Evolutionary conservation across 2,329 filamentous ascomycete species (phyloP), one percentile per base, ranked within the genome.

Genomic region (Verticillium nubilum): DNA sequence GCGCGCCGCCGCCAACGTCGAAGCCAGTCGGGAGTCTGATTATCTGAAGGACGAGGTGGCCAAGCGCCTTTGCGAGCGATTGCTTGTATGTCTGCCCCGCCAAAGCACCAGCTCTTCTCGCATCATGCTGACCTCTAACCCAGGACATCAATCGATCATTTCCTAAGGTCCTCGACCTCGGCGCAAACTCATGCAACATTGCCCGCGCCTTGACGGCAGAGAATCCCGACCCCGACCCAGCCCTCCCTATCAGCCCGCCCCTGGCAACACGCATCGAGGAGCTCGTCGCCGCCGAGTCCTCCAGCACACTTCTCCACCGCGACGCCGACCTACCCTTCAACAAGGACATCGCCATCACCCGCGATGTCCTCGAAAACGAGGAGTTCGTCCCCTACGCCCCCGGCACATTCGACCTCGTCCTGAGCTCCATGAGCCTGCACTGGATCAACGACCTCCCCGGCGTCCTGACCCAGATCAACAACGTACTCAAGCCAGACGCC

Each of bases 391-490:
- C 92, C 0, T 97, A 88, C 71, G 84, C 85, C 54, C 78, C 89
- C 4, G 84, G 87, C 64, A 86, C 88, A 3, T 98, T 97, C 72
- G 93, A 98, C 72, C 86, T 96, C 5, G 91, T 97, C 12, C 79
- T 99, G 63, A 96, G 91, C 70, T 96, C 90, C 59, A 78, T 97
- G 61, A 93, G 90, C 60, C 80, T 99, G 71, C 95, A 99, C 75
- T 99, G 95, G 95, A 90, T 97, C 80, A 99, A 99, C 72, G 92
- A 99, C 73, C 84, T 99, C 5, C 95, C 95, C 0, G 90, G 89
- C 1, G 79, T 96, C 12, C 82, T 99, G 2, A 81, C 87, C 1
- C 91, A 96, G 70, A 89, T 97, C 70, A 96, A 97, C 78, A 83
- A 85, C 64, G 79, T 96, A 33, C 82, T 99, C 27, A 96, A 96